phyloP scores from a whole-genome alignment of 2,329 filamentous ascomycete genomes.

The Conoideocrella luteorostrata region DNA sequence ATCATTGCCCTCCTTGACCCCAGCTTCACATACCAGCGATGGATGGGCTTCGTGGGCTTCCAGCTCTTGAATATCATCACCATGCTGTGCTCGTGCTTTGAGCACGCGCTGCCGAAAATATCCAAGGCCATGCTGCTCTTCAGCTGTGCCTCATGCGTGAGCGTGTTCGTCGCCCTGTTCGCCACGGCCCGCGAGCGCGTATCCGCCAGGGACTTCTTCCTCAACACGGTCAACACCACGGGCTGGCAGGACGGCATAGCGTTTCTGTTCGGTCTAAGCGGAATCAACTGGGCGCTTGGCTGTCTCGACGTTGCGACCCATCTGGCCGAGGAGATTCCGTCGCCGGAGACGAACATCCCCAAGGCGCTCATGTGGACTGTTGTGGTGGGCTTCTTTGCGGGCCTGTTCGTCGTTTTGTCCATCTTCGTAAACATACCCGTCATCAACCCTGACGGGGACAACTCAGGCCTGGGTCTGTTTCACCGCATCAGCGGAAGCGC shows the following conservation, averaged over 20 bases:
- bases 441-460: conserved; percentile 14
- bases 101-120: conserved; percentile 18
- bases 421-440: conserved; percentile 15
- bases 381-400: conserved; percentile 15
- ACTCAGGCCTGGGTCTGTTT: conserved; percentile 16
- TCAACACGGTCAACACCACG: conserved; percentile 14
- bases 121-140: conserved; percentile 20
- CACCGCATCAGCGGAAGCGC: conserved; percentile 18
- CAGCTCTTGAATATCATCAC: conserved; percentile 20
- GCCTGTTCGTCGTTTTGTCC: conserved; percentile 15
- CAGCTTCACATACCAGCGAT: conserved; percentile 18
- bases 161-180: conserved; percentile 20
- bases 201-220: conserved; percentile 17
- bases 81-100: conserved; percentile 15
- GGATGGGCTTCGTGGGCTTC: conserved; percentile 22
- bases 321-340: conserved; percentile 23
- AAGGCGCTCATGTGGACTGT: conserved; percentile 16
- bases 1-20: conserved; percentile 18
- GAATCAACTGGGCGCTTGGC: conserved; percentile 23
- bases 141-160: conserved; percentile 17
- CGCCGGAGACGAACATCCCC: conserved; percentile 15
- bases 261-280: conserved; percentile 23
- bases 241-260: conserved; percentile 22
- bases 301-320: conserved; percentile 22
- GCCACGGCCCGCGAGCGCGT: conserved; percentile 16